Evolutionary conservation across 164 flowering plant genomes (phyloP), one percentile per base, ranked within the genome.

Genomic region (Vitis cinerea): DNA sequence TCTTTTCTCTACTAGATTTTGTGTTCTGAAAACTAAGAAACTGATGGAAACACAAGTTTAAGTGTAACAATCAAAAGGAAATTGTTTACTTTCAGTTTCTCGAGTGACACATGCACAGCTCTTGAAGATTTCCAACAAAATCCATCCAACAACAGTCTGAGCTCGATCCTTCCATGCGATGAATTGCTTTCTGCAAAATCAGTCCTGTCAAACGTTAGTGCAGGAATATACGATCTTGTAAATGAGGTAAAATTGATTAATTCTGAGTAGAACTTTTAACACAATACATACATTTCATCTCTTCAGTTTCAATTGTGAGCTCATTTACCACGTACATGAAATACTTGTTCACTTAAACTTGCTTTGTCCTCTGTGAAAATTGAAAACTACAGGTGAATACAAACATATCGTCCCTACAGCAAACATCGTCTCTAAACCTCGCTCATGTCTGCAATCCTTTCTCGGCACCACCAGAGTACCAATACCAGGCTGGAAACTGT

Each of bases 101-200:
- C 90, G 0, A 73, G 81, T 11, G 98, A 94, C 66, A 84, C 97
- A 1, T 94, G 97, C 74, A 84, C 88, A 48, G 93, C 96, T 48
- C 81, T 93, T n/a, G 80, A 83, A 53, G 78, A 78, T 58, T 93
- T 90, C 74, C 93, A 85, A 68, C 71, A 83, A 65, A 77, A 91
- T 70, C 97, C 98, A 9, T 70, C 78, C 56, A 88, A 90, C 84
- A 93, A 79, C 77, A 93, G 90, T 83, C 73, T 93, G 84, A 86
- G 91, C 79, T 79, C 93, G 1, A 81, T 93, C 66, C 83, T 93
- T 10, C 96, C 98, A 0, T 93, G 98, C 57, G 80, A 91, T 14
- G 83, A 90, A 64, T 64, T 93, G 68, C 81, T 70, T 63, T 83
- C 91, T 9, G 95, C 93, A 19, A 66, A 82, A 74, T 61, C 88